A percentile compares a stretch with the other conserved stretches of the same genome.
Evolutionary conservation across 768 basidiomycete genomes (phyloP).

Genomic region (Mycena vulgaris): DNA sequence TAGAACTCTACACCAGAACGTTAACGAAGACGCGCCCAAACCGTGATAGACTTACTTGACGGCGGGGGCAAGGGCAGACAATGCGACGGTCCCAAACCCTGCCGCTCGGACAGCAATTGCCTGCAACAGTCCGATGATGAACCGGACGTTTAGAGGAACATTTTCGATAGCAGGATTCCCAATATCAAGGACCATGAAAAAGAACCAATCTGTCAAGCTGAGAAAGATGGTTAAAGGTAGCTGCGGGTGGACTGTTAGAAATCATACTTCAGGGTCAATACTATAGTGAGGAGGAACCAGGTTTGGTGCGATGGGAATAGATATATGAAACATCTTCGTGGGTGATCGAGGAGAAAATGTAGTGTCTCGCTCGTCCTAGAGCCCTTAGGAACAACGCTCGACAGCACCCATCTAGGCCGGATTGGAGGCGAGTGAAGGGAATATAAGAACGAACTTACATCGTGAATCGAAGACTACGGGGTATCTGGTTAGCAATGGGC

Average conservation of each 20-base stretch:
- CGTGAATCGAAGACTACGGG: constrained; percentile 77
- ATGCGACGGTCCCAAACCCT: constrained; percentile 85
- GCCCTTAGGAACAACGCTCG: constrained; percentile 69
- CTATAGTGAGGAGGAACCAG: constrained; percentile 86
- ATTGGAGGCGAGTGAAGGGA: constrained; percentile 17
- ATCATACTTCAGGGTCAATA: constrained; percentile 80
- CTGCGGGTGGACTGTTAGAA: not conserved
- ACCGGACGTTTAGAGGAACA: constrained; percentile 79
- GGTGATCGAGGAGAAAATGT: constrained; percentile 95
- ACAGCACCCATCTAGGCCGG: constrained; percentile 78
- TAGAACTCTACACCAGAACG: constrained; percentile 70
- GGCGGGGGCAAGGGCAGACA: constrained; percentile 87
- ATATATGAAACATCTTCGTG: constrained; percentile 91
- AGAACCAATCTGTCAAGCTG: constrained; percentile 90
- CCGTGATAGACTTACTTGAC: constrained; percentile 74
- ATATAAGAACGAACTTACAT: constrained; percentile 70
- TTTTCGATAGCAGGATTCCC: constrained; percentile 77
- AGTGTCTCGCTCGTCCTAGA: constrained; percentile 85
- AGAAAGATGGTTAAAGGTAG: not conserved
- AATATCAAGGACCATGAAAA: constrained; percentile 91
- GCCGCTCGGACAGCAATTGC: constrained; percentile 87
- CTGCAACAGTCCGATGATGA: constrained; percentile 85
- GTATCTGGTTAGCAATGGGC: not conserved
- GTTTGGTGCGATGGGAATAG: constrained; percentile 95
- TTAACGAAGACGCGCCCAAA: not conserved